Base-by-base conservation (phyloP, 2,329 filamentous ascomycete species). In the Magnaporthiopsis poae region DNA sequence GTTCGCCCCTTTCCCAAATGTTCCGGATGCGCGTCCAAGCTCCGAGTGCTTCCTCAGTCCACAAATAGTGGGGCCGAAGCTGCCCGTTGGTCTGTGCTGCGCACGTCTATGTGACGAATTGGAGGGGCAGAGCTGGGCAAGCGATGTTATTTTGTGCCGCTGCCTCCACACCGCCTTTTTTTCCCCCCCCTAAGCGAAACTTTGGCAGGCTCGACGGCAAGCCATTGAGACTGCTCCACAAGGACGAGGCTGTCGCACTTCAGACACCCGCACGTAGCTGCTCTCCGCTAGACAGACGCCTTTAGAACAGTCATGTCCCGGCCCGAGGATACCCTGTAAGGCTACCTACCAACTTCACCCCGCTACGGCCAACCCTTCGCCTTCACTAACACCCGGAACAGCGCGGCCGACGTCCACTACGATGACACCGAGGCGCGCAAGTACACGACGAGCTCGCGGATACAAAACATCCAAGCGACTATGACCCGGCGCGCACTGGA, bases 401-500 rank as follows among this genome's bases (percentile, higher is more conserved):
- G 70, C 75, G 91, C 93, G 64, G 94, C 95, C 70, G 95, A 99
- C 80, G 89, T 98, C 75, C 96, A 96, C 82, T 99, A 99, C 84
- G 90, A 97, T 82, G 94, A 98, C 80, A 83, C 84, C 77, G 94
- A 97, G 82, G 94, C 95, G 39, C 90, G 91, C 76, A 98, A 98
- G 83, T 99, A 99, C 82, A 98, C 95, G 11, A 97, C 94, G 5
- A 94, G 88, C 70, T 96, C 92, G 5, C 92, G 95, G 70, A 98
- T 99, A 75, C 91, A 95, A 74, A 92, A 91, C 72, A 96, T 99
- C 72, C 95, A 99, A 78, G 90, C 93, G 0, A 86, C 88, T 69
- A 99, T 99, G 95, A 96, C 95, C 35, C 85, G 92, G 72, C 90
- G 95, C 67, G 95, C 95, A 46, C 90, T 99, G 69, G 89, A 95